These are phyloP conservation scores for Extremus antarcticus DNA, from an alignment of 495 filamentous ascomycete genomes.

Conservation along the genomic window DNA sequence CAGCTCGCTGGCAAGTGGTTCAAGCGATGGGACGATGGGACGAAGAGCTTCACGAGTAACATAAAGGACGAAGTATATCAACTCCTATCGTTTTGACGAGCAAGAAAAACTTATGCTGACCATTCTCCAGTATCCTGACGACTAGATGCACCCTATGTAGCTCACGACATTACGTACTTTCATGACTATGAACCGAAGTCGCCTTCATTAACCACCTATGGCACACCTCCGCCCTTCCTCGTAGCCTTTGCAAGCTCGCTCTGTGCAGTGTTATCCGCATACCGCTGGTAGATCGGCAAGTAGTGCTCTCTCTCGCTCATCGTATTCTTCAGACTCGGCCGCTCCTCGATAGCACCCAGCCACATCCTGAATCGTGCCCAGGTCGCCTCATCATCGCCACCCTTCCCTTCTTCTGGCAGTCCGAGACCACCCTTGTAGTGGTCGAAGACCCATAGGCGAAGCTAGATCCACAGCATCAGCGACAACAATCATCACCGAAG, in stretches of 20 bases:
- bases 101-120: too few species aligned
- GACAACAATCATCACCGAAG: neutral
- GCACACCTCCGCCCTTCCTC: slow-evolving; percentile 49
- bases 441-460: slow-evolving; percentile 59
- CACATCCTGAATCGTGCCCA: slow-evolving; percentile 55
- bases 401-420: slow-evolving; percentile 41
- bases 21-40: slow-evolving; percentile 67
- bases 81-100: too few species aligned
- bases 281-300: slow-evolving; percentile 53
- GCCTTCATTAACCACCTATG: slow-evolving; percentile 39
- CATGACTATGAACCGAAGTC: too few species aligned
- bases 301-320: slow-evolving; percentile 53
- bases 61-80: slow-evolving; percentile 47
- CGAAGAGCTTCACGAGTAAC: slow-evolving; percentile 70
- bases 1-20: slow-evolving; percentile 75
- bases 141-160: slow-evolving; percentile 9
- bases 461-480: slow-evolving; percentile 9
- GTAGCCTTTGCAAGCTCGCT: slow-evolving; percentile 60
- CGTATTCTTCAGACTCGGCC: slow-evolving; percentile 49
- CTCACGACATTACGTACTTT: too few species aligned
- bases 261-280: slow-evolving; percentile 62
- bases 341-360: slow-evolving; percentile 42
- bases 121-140: slow-evolving; percentile 17
- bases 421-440: slow-evolving; percentile 57
- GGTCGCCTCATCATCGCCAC: slow-evolving; percentile 39